phyloP scores from a whole-genome alignment of 257 asterid genomes.

The Penstemon eatonii region DNA sequence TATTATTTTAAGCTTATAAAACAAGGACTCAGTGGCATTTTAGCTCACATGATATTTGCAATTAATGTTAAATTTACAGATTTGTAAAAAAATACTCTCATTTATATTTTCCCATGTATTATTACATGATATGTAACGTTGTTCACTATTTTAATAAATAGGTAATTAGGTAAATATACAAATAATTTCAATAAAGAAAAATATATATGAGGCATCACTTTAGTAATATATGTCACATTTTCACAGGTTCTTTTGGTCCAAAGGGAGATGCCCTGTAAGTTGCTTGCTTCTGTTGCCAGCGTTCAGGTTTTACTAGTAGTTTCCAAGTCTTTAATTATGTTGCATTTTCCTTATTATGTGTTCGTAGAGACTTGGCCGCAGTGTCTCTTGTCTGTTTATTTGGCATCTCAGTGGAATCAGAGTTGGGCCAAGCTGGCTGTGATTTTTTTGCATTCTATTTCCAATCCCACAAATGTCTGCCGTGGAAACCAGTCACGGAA shows the following conservation, averaged over 20 bases:
- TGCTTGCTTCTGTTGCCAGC: neutral
- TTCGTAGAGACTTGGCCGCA: neutral
- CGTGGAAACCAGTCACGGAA: neutral
- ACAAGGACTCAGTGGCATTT: too few species aligned
- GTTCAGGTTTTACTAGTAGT: neutral
- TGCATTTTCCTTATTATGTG: neutral
- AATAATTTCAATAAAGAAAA: too few species aligned
- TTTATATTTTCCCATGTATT: too few species aligned
- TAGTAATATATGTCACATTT: neutral
- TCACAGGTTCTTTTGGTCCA: neutral
- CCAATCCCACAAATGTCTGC: neutral
- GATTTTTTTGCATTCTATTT: slow-evolving; percentile 1
- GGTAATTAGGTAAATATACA: too few species aligned
- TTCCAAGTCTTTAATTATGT: neutral
- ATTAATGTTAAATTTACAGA: too few species aligned
- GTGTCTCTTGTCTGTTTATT: neutral
- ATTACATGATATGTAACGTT: too few species aligned
- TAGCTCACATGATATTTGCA: too few species aligned
- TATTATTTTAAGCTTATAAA: too few species aligned
- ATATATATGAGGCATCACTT: too few species aligned
- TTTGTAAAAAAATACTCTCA: too few species aligned
- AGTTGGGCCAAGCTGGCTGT: slow-evolving; percentile 11
- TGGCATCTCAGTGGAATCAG: neutral
- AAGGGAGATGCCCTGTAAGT: neutral
- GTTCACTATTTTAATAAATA: too few species aligned